Evolutionary conservation across 345 rosid genomes (phyloP).

Genomic region (Populus davidiana): DNA sequence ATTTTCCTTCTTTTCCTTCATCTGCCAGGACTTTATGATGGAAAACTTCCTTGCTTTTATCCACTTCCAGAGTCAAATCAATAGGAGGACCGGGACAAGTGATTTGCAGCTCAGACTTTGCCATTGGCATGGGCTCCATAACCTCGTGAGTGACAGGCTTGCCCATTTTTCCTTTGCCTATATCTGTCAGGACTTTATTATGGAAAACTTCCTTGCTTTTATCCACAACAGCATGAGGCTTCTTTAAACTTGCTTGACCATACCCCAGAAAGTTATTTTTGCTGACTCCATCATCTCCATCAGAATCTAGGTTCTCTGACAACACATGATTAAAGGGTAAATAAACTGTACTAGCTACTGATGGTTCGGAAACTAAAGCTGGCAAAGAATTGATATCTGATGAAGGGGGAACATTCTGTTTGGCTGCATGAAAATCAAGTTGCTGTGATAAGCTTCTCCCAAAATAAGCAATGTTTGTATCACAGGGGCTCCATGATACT

Average conservation of each 20-base stretch:
- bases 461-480: constrained; percentile 16
- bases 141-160: constrained; percentile 6
- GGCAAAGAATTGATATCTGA: constrained; percentile 10
- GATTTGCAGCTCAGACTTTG: constrained; percentile 19
- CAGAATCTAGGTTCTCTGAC: constrained; percentile 8
- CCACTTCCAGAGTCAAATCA: constrained; percentile 11
- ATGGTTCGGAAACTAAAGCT: constrained; percentile 12
- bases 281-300: constrained; percentile 1
- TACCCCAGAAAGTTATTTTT: not conserved
- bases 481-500: constrained; percentile 5
- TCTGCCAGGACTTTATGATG: constrained; percentile 4
- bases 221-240: not conserved
- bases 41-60: constrained; percentile 13
- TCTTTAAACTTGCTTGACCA: constrained; percentile 1
- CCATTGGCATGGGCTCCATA: not conserved
- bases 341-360: constrained; percentile 10
- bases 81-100: constrained; percentile 10
- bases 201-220: constrained; percentile 14
- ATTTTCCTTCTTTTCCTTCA: constrained; percentile 4
- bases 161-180: constrained; percentile 2
- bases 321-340: constrained; percentile 11
- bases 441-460: constrained; percentile 6
- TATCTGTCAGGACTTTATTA: constrained; percentile 2
- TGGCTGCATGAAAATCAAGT: constrained; percentile 10
- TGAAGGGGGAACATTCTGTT: constrained; percentile 7